Base-by-base conservation (phyloP, 176 grass and related monocot genomes). In the Bonia amplexicaulis region DNA sequence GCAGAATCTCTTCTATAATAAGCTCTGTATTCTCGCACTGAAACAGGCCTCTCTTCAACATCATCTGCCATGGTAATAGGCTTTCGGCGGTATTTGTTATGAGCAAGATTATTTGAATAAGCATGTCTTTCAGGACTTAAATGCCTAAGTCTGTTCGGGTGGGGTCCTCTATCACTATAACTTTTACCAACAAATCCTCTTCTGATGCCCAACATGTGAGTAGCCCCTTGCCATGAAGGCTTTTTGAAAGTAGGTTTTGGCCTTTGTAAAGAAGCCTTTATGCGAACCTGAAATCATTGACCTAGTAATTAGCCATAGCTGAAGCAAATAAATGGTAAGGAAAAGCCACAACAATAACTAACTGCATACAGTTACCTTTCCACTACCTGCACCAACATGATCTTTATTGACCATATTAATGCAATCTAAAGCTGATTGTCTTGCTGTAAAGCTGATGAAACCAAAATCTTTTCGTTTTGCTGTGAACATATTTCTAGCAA, bases 381-480 rank as follows among this genome's bases (percentile, higher is more conserved):
- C 51, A 44, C 41, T 68, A 68, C 69, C 83, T 86, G 89, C 87
- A 57, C 69, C 87, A 70, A 89, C 71, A 69, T 84, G 87, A 86
- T 85, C 87, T 89, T 74, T 92, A 83, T 86, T 92, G 45, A 92
- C 74, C 15, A 69, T 65, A 57, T 86, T 78, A 83, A 92, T 89
- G 69, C 90, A 92, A 75, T 92, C 84, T 74, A 92, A 69, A 78
- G 90, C 90, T 17, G 90, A 81, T 73, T 92, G 84, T 83, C 90
- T 89, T 86, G 83, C 70, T 20, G 41, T 86, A 89, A 92, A 92
- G 83, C 79, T 82, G 22, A 92, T 80, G 75, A 92, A 89, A 89
- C 87, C 87, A 89, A 92, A 92, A 86, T 92, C 90, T 80, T 92
- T 89, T 33, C 87, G 80, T 63, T 89, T 89, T 79, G 90, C 83